Conservation (phyloP, 2,329 filamentous ascomycete species). For the Colletotrichum zoysiae region DNA sequence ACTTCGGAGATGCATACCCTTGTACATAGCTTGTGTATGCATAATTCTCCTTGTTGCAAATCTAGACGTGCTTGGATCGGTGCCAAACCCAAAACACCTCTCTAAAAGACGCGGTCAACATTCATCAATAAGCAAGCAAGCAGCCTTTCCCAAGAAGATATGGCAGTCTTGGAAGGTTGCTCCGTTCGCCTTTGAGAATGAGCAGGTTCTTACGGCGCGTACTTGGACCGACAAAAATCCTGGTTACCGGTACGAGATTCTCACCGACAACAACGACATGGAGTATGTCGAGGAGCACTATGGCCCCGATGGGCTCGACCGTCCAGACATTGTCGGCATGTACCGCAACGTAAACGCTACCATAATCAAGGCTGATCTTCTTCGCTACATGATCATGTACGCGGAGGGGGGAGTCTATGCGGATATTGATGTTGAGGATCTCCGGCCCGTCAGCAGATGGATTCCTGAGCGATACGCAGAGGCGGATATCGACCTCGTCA, state of each 20-base stretch:
- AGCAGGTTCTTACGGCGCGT: conserved; percentile 69
- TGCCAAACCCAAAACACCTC: conserved; percentile 45
- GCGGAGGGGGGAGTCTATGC: conserved; percentile 83
- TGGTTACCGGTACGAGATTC: conserved; percentile 74
- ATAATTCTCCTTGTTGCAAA: conserved; percentile 62
- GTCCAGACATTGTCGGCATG: conserved; percentile 73
- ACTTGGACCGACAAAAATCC: conserved; percentile 78
- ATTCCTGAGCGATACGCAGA: conserved; percentile 67
- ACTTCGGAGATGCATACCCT: conserved; percentile 60
- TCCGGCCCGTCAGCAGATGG: conserved; percentile 52
- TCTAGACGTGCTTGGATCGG: conserved; percentile 54
- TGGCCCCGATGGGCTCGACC: conserved; percentile 73
- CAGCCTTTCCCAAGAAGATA: conserved; percentile 73
- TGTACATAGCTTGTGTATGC: conserved; percentile 59
- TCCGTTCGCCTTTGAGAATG: conserved; percentile 74
- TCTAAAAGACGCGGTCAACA: conserved; percentile 36
- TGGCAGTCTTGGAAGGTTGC: conserved; percentile 84
- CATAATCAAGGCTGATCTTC: conserved; percentile 76
- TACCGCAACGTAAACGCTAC: conserved; percentile 71
- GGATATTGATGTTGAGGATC: conserved; percentile 60
- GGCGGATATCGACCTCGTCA: conserved; percentile 76
- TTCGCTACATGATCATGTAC: conserved; percentile 78
- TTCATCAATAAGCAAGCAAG: conserved; percentile 44
- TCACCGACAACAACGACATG: conserved; percentile 77
- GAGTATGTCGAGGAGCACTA: conserved; percentile 77